A percentile compares a stretch with the other conserved stretches of the same genome.
phyloP scores from a whole-genome alignment of 192 early-diverging fungal species.

The Geranomyces variabilis region DNA sequence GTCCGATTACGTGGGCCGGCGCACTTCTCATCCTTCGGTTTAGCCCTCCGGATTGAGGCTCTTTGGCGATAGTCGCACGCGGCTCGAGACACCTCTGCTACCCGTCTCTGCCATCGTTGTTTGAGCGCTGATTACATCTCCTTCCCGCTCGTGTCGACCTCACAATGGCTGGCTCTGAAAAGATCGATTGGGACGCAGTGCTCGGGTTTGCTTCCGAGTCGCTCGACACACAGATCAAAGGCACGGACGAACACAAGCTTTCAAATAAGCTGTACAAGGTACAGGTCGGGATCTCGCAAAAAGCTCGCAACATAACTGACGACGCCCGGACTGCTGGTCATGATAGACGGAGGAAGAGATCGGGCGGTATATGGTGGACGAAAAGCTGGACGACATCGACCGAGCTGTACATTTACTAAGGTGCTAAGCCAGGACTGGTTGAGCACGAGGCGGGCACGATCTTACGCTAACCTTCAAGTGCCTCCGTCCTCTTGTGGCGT shows the following conservation, averaged over 20 bases:
- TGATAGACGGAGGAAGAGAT: slow-evolving; percentile 55
- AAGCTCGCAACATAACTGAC: neutral
- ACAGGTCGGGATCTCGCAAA: neutral
- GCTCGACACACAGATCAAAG: slow-evolving; percentile 55
- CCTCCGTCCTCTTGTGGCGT: no score
- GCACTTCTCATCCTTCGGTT: no score
- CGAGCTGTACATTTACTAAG: slow-evolving; percentile 42
- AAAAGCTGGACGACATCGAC: slow-evolving; percentile 47
- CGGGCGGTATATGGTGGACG: slow-evolving; percentile 43
- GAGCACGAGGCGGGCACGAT: no score
- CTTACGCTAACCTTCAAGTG: no score
- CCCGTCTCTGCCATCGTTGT: no score
- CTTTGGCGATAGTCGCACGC: no score
- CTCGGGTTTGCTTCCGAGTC: slow-evolving; percentile 35
- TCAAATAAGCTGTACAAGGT: slow-evolving; percentile 48
- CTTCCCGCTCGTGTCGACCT: neutral
- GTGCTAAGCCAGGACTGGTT: slow-evolving; percentile 27
- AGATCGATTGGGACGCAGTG: slow-evolving; percentile 46
- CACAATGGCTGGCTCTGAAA: slow-evolving; percentile 13
- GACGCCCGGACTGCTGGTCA: neutral
- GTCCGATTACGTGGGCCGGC: no score
- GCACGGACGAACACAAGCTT: slow-evolving; percentile 53
- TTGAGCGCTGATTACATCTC: no score
- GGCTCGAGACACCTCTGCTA: no score
- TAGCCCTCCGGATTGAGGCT: no score